Evolutionary conservation across 495 filamentous ascomycete genomes (phyloP).

Genomic region (Talaromyces borbonicus): DNA sequence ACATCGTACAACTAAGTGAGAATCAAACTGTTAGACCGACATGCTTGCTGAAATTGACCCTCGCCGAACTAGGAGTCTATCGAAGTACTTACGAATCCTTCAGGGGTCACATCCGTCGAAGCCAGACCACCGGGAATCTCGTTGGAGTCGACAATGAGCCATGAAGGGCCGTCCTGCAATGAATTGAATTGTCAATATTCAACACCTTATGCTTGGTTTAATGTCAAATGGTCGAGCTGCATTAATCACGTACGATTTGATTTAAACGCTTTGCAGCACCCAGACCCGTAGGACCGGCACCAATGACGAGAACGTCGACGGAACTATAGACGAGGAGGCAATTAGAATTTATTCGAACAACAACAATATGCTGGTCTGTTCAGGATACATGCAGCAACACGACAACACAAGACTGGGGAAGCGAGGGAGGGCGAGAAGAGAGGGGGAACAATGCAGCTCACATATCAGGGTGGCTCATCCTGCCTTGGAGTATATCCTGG

Average conservation of each 20-base stretch:
- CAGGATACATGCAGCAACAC: no score
- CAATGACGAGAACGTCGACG: constrained; percentile 97
- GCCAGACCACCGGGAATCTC: constrained; percentile 93
- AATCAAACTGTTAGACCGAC: constrained; percentile 13
- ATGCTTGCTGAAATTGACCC: not conserved
- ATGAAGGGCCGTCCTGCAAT: constrained; percentile 78
- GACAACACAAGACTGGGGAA: no score
- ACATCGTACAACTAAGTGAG: constrained; percentile 84
- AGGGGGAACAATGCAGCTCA: constrained; percentile 18
- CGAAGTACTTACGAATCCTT: constrained; percentile 93
- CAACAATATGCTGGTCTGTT: not conserved
- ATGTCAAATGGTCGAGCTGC: no score
- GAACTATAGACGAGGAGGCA: constrained; percentile 44
- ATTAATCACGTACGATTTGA: constrained; percentile 66
- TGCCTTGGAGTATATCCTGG: constrained; percentile 50
- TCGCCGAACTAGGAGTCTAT: constrained; percentile 4
- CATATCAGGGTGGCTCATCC: constrained; percentile 48
- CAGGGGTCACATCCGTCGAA: constrained; percentile 89
- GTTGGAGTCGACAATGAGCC: constrained; percentile 90
- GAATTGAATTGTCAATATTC: constrained; percentile 14
- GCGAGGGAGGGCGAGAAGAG: not conserved
- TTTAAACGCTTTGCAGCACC: constrained; percentile 96
- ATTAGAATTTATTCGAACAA: constrained; percentile 14
- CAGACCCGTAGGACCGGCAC: constrained; percentile 91
- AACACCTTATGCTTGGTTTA: constrained; percentile 9